These are phyloP conservation scores for Carex cristatella DNA, from an alignment of 176 grass and related monocot genomes.

Conservation along the genomic window DNA sequence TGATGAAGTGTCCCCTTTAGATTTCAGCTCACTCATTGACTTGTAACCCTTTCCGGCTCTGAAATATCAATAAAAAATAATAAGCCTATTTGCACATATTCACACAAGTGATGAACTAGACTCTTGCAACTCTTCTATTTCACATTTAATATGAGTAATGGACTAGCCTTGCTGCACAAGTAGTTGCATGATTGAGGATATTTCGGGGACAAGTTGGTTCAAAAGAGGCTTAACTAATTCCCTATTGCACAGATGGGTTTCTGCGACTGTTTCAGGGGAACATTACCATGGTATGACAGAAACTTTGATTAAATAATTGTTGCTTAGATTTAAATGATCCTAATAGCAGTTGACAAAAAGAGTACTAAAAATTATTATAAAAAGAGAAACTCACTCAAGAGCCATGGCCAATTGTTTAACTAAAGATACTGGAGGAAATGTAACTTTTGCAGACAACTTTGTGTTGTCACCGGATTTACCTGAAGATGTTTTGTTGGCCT, in stretches of 20 bases:
- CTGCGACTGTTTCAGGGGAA: neutral
- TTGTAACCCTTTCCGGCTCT: constrained; percentile 63
- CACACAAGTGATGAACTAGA: neutral
- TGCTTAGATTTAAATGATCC: neutral
- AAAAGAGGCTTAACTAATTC: neutral
- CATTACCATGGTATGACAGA: neutral
- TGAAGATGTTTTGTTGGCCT: neutral
- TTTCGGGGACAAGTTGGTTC: neutral
- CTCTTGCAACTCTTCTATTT: neutral
- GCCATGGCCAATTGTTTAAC: constrained; percentile 71
- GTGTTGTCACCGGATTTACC: neutral
- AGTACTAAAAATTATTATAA: neutral
- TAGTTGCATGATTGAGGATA: neutral
- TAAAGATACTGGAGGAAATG: constrained; percentile 52
- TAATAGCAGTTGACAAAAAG: neutral
- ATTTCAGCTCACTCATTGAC: constrained; percentile 67
- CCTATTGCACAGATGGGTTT: neutral
- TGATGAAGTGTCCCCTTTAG: constrained; percentile 39
- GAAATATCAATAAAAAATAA: neutral
- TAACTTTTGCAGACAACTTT: constrained; percentile 23
- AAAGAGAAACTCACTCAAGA: constrained; percentile 62
- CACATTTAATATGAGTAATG: neutral
- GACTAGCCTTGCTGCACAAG: neutral
- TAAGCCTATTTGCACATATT: neutral
- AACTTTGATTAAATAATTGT: neutral